Base-by-base conservation (phyloP, 139 green algal species). In the Chlamydomonas schloesseri region DNA sequence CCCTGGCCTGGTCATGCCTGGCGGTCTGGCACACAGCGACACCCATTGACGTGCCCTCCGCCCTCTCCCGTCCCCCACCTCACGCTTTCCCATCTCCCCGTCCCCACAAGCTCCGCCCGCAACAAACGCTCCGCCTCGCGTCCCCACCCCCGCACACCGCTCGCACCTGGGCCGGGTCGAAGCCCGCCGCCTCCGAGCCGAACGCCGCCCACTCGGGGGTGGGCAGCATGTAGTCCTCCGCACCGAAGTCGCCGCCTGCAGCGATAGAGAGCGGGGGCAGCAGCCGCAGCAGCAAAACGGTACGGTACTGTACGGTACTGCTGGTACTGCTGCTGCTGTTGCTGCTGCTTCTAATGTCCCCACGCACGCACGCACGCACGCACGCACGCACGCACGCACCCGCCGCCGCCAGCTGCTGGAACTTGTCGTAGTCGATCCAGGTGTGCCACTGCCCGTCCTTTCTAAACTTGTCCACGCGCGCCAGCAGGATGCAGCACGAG, bases 351-450 rank as follows among this genome's bases (percentile, higher is more conserved):
- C n/a, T n/a, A n/a, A n/a, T n/a, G n/a, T n/a, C n/a, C 60, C 2
- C 28, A 23, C 60, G 8, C 60, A 3, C 60, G 24, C 60, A 5
- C 24, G 10, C 17, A 14, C 3, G 29, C 36, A 14, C 6, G 2
- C 77, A 4, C n/a, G 64, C 15, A 0, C 64, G 64, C 42, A 4
- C 9, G 3, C 24, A 64, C 79, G 17, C 79, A 85, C 79, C 69
- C 68, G 42, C 13, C 20, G 36, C 46, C 15, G 92, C 92, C 68
- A 96, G 91, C 31, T 90, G 21, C 36, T 90, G 80, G 80, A 85
- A 96, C 81, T 50, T 34, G 36, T 88, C 91, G 84, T 98, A 98
- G 88, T 98, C 93, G 76, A 98, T 98, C 94, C 94, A 97, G 15
- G 95, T 98, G 92, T 97, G 93, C 95, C 95, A 98, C 57, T 4